A percentile compares a stretch with the other conserved stretches of the same genome.
phyloP scores from a whole-genome alignment of 345 rosid genomes.

The Corymbia maculata region DNA sequence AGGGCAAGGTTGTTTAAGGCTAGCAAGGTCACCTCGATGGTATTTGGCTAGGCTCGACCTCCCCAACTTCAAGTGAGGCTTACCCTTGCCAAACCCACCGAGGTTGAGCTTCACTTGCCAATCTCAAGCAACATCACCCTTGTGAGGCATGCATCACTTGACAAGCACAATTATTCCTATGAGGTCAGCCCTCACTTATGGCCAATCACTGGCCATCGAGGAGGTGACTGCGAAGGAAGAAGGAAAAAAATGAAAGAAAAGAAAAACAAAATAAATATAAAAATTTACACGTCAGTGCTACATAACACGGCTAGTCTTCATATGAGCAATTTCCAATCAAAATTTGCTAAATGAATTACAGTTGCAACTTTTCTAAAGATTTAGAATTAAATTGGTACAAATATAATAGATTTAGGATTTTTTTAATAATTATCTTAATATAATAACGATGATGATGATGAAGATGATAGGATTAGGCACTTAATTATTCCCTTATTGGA shows the following conservation, averaged over 20 bases:
- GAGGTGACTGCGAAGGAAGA: fast-evolving
- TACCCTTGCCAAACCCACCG: background rate
- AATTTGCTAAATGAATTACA: too few relatives aligned
- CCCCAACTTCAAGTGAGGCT: background rate
- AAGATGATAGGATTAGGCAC: background rate
- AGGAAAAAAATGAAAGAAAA: too few relatives aligned
- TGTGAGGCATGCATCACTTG: background rate
- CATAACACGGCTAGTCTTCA: fast-evolving
- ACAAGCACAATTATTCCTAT: background rate
- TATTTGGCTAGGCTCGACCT: background rate
- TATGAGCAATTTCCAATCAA: background rate
- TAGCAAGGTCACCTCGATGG: fast-evolving
- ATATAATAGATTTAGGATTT: too few relatives aligned
- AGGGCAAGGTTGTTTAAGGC: fast-evolving
- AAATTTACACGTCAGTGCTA: fast-evolving
- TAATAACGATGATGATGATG: background rate
- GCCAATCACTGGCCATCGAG: too few relatives aligned
- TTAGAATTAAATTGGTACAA: too few relatives aligned
- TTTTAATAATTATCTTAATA: too few relatives aligned
- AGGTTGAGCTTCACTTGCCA: background rate
- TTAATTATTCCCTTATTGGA: background rate
- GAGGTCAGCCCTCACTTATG: background rate
- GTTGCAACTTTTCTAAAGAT: background rate
- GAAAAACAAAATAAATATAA: too few relatives aligned
- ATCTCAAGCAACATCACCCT: background rate